These are phyloP conservation scores for Citrus trifoliata DNA, from an alignment of 345 rosid species.

Conservation along the genomic window DNA sequence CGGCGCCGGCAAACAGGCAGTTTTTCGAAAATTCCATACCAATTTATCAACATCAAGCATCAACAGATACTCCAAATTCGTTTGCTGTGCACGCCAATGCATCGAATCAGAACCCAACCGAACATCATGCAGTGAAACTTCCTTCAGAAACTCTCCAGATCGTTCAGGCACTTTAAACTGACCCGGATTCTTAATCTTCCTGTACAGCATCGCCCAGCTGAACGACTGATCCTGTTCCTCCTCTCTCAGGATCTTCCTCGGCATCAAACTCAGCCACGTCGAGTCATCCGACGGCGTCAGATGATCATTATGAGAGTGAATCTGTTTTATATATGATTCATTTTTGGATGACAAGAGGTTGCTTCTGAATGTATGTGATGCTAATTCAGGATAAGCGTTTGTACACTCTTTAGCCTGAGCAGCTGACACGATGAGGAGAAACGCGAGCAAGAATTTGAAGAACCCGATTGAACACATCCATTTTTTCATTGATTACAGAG, in stretches of 20 bases:
- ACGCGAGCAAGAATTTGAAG: not conserved
- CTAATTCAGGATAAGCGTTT: not conserved
- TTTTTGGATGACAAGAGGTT: not conserved
- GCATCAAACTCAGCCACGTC: conserved; percentile 41
- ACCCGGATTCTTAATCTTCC: not conserved
- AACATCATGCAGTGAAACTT: conserved; percentile 46
- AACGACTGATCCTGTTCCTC: conserved; percentile 5
- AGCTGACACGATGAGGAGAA: not conserved
- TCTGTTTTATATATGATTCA: not conserved
- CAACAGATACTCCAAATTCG: conserved; percentile 52
- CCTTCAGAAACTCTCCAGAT: conserved; percentile 33
- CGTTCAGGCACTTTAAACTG: not conserved
- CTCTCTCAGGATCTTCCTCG: conserved; percentile 41
- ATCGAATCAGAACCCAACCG: conserved; percentile 40
- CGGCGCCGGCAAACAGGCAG: conserved; percentile 35
- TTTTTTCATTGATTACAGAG: not conserved
- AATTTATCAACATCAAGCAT: conserved; percentile 43
- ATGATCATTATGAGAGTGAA: conserved; percentile 32
- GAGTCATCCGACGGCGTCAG: conserved; percentile 43
- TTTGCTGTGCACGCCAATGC: conserved; percentile 49
- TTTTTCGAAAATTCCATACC: conserved; percentile 58
- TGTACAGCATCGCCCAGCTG: not conserved
- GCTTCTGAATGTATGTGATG: not conserved
- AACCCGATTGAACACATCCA: not conserved
- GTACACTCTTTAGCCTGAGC: not conserved